phyloP scores from a whole-genome alignment of 352 stramenopile genomes.

The Phytophthora multivora region DNA sequence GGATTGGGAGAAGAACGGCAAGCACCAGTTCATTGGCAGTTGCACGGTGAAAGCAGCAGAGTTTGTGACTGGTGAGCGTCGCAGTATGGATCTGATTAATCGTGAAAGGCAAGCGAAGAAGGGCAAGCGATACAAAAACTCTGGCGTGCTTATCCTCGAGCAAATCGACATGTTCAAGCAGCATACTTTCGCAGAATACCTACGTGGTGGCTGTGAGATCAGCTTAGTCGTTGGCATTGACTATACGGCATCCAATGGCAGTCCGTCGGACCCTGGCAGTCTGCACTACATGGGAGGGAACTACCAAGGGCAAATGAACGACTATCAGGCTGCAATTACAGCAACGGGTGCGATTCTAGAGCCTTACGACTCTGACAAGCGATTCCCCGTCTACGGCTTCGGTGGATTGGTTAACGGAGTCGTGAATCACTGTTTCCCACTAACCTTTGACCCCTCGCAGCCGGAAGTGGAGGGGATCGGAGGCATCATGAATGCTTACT shows the following conservation, averaged over 20 bases:
- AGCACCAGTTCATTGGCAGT: conserved; percentile 72
- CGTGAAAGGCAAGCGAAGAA: conserved; percentile 66
- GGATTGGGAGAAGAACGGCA: conserved; percentile 77
- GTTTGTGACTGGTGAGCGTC: conserved; percentile 60
- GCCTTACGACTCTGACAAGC: conserved; percentile 75
- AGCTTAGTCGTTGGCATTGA: conserved; percentile 85
- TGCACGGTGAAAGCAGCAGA: conserved; percentile 57
- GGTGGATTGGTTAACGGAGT: conserved; percentile 67
- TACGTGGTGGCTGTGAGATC: conserved; percentile 72
- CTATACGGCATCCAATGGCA: conserved; percentile 77
- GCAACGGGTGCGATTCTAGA: conserved; percentile 73
- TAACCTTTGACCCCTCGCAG: conserved; percentile 69
- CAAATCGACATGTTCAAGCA: conserved; percentile 66
- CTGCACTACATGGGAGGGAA: conserved; percentile 65
- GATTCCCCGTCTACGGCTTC: conserved; percentile 85
- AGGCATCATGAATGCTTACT: conserved; percentile 67
- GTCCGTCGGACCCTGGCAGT: conserved; percentile 47
- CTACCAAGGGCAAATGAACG: conserved; percentile 67
- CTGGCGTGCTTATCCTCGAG: conserved; percentile 62
- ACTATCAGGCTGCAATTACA: conserved; percentile 80
- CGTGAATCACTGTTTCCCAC: conserved; percentile 72
- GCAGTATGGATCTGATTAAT: conserved; percentile 66
- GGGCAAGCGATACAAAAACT: conserved; percentile 78
- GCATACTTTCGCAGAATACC: conserved; percentile 74
- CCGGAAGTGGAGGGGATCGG: conserved; percentile 68